A percentile compares a stretch with the other conserved stretches of the same genome.
phyloP scores from a whole-genome alignment of 2,329 filamentous ascomycete species.

The Fusarium scirpi region DNA sequence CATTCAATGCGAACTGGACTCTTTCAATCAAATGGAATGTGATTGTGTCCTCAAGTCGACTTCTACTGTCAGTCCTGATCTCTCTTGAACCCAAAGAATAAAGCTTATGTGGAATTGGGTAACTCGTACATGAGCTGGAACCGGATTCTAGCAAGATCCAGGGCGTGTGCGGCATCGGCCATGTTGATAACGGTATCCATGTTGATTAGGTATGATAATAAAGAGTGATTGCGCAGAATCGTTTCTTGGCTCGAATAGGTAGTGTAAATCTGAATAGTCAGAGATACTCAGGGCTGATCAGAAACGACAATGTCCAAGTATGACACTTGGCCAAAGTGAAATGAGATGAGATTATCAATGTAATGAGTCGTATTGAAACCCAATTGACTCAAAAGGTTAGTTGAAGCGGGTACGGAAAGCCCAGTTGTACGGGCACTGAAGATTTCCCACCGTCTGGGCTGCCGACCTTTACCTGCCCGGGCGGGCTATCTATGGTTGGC shows the following conservation, averaged over 20 bases:
- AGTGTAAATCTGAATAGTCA: background rate
- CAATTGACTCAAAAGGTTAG: conserved; percentile 15
- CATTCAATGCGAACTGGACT: conserved; percentile 95
- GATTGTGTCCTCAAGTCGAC: conserved; percentile 96
- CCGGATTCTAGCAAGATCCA: conserved; percentile 92
- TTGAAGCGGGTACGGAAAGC: conserved; percentile 19
- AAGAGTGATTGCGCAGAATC: conserved; percentile 7
- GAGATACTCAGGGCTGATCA: background rate
- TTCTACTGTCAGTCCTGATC: conserved; percentile 55
- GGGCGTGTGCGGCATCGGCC: conserved; percentile 82
- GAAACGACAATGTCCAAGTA: background rate
- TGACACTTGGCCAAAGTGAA: background rate
- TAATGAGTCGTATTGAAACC: conserved; percentile 21
- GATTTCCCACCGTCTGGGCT: background rate
- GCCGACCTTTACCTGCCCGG: background rate
- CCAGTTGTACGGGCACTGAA: background rate
- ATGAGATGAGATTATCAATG: conserved; percentile 2
- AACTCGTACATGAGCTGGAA: conserved; percentile 86
- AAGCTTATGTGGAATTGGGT: background rate
- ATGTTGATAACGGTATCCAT: conserved; percentile 96
- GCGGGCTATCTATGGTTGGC: background rate
- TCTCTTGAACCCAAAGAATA: background rate
- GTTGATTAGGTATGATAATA: conserved; percentile 6
- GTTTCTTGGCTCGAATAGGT: background rate
- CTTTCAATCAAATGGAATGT: conserved; percentile 97